A percentile compares a stretch with the other conserved stretches of the same genome.
Conservation (phyloP, 768 basidiomycete genomes). For the Kwoniella botswanensis region DNA sequence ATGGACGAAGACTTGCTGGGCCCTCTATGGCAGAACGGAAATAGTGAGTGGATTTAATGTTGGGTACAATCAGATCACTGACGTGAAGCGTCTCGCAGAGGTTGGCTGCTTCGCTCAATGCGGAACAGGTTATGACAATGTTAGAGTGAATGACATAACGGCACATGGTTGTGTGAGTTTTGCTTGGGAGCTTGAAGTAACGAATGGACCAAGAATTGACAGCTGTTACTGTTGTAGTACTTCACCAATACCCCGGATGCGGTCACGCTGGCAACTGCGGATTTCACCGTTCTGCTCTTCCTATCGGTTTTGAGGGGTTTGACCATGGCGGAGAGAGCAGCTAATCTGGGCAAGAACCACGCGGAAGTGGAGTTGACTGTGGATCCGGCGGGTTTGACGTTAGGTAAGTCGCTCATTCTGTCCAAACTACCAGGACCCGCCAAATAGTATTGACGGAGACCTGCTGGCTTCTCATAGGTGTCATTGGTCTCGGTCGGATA, state of each 20-base stretch:
- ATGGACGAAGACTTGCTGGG: slow-evolving; percentile 36
- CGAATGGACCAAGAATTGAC: not conserved
- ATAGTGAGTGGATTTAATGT: slow-evolving; percentile 18
- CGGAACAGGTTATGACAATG: slow-evolving; percentile 40
- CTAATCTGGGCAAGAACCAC: slow-evolving; percentile 28
- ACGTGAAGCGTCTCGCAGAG: slow-evolving; percentile 15
- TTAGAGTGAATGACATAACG: slow-evolving; percentile 22
- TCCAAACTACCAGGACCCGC: too few relatives aligned
- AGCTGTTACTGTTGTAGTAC: slow-evolving; percentile 12
- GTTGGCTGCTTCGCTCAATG: slow-evolving; percentile 37
- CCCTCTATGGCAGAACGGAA: slow-evolving; percentile 36
- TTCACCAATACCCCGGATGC: slow-evolving; percentile 47
- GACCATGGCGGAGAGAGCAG: slow-evolving; percentile 27
- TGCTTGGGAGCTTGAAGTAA: not conserved
- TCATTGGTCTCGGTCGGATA: slow-evolving; percentile 44
- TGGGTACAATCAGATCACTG: too few relatives aligned
- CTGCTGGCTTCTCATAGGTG: slow-evolving; percentile 14
- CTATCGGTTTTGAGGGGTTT: slow-evolving; percentile 31
- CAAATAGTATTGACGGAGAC: too few relatives aligned
- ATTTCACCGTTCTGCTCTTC: slow-evolving; percentile 39
- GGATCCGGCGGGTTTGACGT: slow-evolving; percentile 33
- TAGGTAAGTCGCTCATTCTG: not conserved
- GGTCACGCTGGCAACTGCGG: slow-evolving; percentile 39
- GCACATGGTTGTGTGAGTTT: slow-evolving; percentile 24
- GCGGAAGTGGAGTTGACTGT: slow-evolving; percentile 33